Base-by-base conservation (phyloP, 2,329 filamentous ascomycete species). In the Monosporascus ibericus region DNA sequence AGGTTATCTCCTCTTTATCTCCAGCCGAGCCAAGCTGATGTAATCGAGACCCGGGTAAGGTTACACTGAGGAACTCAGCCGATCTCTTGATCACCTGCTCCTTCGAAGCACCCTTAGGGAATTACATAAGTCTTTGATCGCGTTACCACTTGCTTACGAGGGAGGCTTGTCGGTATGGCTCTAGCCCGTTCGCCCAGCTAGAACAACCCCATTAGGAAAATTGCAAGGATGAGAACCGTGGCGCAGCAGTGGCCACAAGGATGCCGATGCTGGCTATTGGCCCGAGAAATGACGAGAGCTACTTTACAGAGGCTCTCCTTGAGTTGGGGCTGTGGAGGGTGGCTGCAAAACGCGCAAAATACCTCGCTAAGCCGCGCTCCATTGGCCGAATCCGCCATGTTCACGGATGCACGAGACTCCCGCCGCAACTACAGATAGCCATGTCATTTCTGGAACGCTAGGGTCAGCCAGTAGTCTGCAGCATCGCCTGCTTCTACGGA, bases 121-220 rank as follows among this genome's bases (percentile, higher is more conserved):
- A 18, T n/a, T 27, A 17, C 14, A 40, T 42, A 42, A 24, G 39
- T 15, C 5, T 14, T 42, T 24, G 20, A 42, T 24, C 9, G 39
- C 24, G 24, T 5, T 24, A 24, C 5, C 24, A 24, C 39, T 11
- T 40, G 39, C 18, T 42, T 20, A 42, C n/a, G n/a, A 42, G 11
- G 14, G 39, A 42, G 39, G 18, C 39, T 42, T 42, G n/a, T 42
- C 9, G 9, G 27, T 30, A 27, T 20, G 44, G 47, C 47, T 48
- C 27, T 42, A 9, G 39, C 11, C 6, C 17, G 18, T 11, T 6
- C 38, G 17, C 38, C 9, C n/a, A 46, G 22, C 38, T 8, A 44
- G 22, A 34, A 36, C 36, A 46, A 2, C 48, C 48, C 38, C 38
- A 50, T 50, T 46, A 27, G 48, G 48, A 46, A 22, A 50, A 50